Evolutionary conservation across 345 rosid species (phyloP).

Genomic region (Eucalyptus curtisii): DNA sequence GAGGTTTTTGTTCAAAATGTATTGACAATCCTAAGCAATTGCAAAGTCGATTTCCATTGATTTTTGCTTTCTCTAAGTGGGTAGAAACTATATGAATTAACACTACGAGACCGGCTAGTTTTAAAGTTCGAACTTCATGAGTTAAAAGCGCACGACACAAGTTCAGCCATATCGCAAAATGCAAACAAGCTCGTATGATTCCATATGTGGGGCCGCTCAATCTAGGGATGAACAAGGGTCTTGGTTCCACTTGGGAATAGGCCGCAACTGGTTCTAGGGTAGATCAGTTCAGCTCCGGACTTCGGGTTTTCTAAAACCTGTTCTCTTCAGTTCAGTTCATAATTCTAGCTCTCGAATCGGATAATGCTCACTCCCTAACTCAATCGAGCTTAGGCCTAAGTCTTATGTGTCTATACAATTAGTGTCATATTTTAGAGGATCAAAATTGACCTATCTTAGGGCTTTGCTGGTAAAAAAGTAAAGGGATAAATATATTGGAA

Average conservation of each 20-base stretch:
- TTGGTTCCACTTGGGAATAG: background rate
- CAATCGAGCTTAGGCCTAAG: background rate
- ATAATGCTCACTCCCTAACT: background rate
- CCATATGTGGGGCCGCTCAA: accelerated
- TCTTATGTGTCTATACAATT: background rate
- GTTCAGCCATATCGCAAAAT: background rate
- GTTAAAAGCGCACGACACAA: background rate
- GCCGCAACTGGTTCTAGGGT: accelerated
- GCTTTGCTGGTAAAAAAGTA: background rate
- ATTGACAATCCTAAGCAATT: background rate
- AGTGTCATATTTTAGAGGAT: background rate
- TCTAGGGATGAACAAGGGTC: background rate
- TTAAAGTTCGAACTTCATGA: background rate
- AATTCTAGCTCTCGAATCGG: background rate
- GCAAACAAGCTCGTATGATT: background rate
- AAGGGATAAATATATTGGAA: too few relatives aligned
- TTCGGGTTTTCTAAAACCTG: accelerated
- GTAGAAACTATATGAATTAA: background rate
- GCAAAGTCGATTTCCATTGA: background rate
- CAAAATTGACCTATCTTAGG: background rate
- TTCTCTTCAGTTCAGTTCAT: background rate
- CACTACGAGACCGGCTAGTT: background rate
- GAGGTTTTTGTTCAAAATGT: background rate
- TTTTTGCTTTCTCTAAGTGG: background rate
- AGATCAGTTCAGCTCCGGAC: background rate